A percentile compares a stretch with the other conserved stretches of the same genome.
Conservation (phyloP, 2,329 filamentous ascomycete species). For the Penicillium palitans region DNA sequence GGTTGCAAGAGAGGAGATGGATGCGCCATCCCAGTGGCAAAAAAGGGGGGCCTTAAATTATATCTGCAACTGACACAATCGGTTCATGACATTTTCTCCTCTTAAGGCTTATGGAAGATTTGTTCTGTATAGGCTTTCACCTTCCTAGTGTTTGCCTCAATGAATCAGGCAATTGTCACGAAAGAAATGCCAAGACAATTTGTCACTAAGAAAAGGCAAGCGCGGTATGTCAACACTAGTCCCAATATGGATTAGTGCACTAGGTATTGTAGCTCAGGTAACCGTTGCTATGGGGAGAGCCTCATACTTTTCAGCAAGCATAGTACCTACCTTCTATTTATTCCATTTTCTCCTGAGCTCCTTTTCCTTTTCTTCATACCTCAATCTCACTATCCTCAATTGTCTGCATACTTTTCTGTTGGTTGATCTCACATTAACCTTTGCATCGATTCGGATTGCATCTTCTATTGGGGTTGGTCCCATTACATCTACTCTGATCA, state of each 20-base stretch:
- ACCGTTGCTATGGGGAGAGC: constrained; percentile 44
- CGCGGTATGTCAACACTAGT: constrained; percentile 44
- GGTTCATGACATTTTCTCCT: not conserved
- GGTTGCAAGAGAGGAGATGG: constrained; percentile 25
- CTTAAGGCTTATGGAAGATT: not conserved
- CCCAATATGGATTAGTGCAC: constrained; percentile 39
- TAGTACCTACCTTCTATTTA: constrained; percentile 37
- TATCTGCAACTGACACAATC: not conserved
- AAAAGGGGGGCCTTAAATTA: constrained; percentile 1
- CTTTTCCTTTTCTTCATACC: constrained; percentile 20
- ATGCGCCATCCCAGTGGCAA: constrained; percentile 32
- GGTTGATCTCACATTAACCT: constrained; percentile 26
- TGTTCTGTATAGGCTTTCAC: not conserved
- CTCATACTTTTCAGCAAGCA: constrained; percentile 23
- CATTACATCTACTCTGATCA: constrained; percentile 23
- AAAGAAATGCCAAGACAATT: constrained; percentile 26
- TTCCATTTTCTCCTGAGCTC: constrained; percentile 30
- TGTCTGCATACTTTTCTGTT: constrained; percentile 21
- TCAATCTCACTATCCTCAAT: constrained; percentile 26
- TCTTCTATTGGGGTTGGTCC: constrained; percentile 22
- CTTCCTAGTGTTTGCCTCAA: constrained; percentile 5
- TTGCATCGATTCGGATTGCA: constrained; percentile 35
- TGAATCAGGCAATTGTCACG: not conserved
- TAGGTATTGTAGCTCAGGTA: constrained; percentile 33
- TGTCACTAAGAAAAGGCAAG: constrained; percentile 52